Evolutionary conservation across 257 asterid genomes (phyloP), one percentile per base, ranked within the genome.

Genomic region (Capsicum pubescens): DNA sequence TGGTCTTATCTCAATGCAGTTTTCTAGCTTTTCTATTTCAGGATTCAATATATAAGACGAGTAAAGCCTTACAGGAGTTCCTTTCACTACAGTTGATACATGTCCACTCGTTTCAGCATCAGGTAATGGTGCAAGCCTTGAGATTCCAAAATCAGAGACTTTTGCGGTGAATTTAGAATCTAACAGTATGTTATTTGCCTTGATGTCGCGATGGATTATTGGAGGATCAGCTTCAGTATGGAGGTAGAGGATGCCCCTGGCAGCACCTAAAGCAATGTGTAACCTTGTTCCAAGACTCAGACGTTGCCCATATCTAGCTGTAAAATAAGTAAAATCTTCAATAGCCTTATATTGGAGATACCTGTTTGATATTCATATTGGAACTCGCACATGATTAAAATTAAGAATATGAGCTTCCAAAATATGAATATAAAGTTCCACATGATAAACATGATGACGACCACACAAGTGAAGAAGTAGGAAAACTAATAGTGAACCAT

Each of bases 141-240:
- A 77, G 50, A 77, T 77, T 77, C 82, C 82, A 54, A 77, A 77
- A 54, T 77, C 82, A 54, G 82, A 54, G 50, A 77, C 82, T 54
- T 77, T 77, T 52, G 82, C 82, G 9, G 26, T 77, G 66, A 77
- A 77, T 48, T 77, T 77, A 8, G 82, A 77, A 64, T 77, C 82
- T 26, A 77, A 77, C 16, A 77, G 82, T 77, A 77, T 77, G 82
- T 77, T 77, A 32, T 77, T 77, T 77, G 82, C 82, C 59, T 77
- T 77, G 82, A 77, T 35, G 32, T 77, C 82, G 32, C 64, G 82
- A 77, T 77, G 82, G 19, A 77, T 77, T 54, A 77, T 77, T 54
- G 82, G 82, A 52, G 82, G 82, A 77, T 77, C n/a, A 54, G 82
- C 82, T 54, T 77, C 82, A 77, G 82, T 77, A 32, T 77, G 82